Evolutionary conservation across 768 basidiomycete genomes (phyloP).

Genomic region (Glaciozyma antarctica): DNA sequence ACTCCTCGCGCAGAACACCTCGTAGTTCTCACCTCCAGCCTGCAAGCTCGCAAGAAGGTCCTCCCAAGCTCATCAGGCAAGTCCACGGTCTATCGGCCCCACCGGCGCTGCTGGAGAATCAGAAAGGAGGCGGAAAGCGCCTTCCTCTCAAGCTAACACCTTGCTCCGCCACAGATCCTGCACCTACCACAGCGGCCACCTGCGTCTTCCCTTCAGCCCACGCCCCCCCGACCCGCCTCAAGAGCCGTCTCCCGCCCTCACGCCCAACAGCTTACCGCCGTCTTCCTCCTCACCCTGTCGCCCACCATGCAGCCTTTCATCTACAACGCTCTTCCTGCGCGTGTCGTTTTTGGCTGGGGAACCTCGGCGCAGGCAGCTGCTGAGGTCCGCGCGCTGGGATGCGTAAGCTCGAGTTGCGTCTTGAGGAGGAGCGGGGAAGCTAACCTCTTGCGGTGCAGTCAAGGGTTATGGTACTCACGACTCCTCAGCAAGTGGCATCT

Average conservation of each 20-base stretch:
- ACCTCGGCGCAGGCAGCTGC: constrained; percentile 38
- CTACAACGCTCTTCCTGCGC: constrained; percentile 41
- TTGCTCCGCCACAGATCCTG: no score
- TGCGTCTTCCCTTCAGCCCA: no score
- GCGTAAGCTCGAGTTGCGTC: constrained; percentile 22
- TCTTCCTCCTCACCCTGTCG: no score
- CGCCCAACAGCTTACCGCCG: no score
- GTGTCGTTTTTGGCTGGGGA: constrained; percentile 43
- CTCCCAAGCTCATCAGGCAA: no score
- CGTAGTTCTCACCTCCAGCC: neutral
- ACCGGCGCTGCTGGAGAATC: no score
- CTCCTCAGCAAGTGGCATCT: constrained; percentile 38
- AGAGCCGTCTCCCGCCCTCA: no score
- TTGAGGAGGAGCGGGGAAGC: neutral
- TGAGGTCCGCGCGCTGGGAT: constrained; percentile 39
- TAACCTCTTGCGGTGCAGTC: constrained; percentile 5
- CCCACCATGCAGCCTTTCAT: constrained; percentile 40
- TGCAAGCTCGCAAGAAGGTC: neutral
- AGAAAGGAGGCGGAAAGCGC: no score
- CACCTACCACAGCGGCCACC: no score
- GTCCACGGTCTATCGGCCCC: no score
- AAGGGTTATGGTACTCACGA: constrained; percentile 41
- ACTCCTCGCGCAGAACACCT: neutral
- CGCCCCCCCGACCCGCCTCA: no score
- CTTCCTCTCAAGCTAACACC: no score